phyloP scores from a whole-genome alignment of 1,139 yeast species.

The Zhuliangozyma parablackwelliae region DNA sequence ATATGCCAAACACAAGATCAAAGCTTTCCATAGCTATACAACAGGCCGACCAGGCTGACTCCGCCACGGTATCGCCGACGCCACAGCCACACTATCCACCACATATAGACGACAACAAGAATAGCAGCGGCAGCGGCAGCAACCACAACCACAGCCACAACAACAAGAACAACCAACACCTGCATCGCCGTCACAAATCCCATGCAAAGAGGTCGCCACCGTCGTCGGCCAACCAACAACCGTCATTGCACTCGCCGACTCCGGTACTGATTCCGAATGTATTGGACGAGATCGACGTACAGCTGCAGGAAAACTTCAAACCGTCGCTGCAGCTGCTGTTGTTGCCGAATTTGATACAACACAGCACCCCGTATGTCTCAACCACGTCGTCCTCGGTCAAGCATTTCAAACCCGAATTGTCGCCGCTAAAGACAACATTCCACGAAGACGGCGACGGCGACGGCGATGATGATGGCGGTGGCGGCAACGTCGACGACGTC shows the following conservation, averaged over 20 bases:
- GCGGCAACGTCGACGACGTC: too few species aligned
- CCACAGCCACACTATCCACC: background rate
- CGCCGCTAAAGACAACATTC: slow-evolving; percentile 35
- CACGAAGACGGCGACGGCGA: slow-evolving; percentile 12
- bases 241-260: too few species aligned
- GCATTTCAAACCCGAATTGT: slow-evolving; percentile 32
- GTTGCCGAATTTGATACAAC: slow-evolving; percentile 21
- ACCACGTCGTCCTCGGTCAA: slow-evolving; percentile 23
- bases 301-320: slow-evolving; percentile 6
- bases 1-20: slow-evolving; percentile 30
- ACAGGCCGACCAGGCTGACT: slow-evolving; percentile 28
- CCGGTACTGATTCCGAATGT: too few species aligned
- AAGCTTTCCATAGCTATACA: slow-evolving; percentile 45
- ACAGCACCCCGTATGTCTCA: slow-evolving; percentile 22
- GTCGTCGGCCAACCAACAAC: background rate
- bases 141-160: background rate
- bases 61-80: slow-evolving; percentile 1
- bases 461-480: background rate
- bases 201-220: background rate
- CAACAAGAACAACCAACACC: too few species aligned
- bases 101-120: background rate
- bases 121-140: too few species aligned
- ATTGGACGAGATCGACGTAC: too few species aligned
- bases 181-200: slow-evolving; percentile 1
- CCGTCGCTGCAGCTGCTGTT: slow-evolving; percentile 14